Percentiles rank a stretch among this genome's conserved stretches.
These are phyloP conservation scores for Colletotrichum sp. DNA, from an alignment of 2,329 filamentous ascomycete species.

Conservation along the genomic window DNA sequence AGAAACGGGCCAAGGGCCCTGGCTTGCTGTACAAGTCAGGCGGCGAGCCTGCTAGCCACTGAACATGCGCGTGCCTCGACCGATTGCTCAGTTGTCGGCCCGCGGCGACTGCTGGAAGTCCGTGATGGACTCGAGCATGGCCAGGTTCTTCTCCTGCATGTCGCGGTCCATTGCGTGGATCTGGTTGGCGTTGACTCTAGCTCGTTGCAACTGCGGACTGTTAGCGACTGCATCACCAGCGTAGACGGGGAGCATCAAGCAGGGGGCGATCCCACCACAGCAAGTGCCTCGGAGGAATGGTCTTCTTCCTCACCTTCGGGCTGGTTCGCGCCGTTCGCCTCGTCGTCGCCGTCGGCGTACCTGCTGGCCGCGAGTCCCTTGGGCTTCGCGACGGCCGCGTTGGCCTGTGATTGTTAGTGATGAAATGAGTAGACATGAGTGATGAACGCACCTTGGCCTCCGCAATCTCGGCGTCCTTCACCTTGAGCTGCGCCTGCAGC, in stretches of 20 bases:
- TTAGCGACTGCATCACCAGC: slow-evolving; percentile 24
- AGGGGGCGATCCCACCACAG: slow-evolving; percentile 68
- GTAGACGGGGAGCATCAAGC: slow-evolving; percentile 43
- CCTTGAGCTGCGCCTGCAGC: slow-evolving; percentile 61
- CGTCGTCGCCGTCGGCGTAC: slow-evolving; percentile 50
- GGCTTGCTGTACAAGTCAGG: neutral
- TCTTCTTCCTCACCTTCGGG: slow-evolving; percentile 67
- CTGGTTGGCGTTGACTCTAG: slow-evolving; percentile 49
- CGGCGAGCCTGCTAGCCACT: slow-evolving; percentile 11
- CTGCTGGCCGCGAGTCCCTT: slow-evolving; percentile 61
- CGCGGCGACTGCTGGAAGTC: slow-evolving; percentile 20
- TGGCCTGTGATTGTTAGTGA: slow-evolving; percentile 41
- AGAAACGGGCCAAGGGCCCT: slow-evolving; percentile 10
- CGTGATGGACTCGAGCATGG: slow-evolving; percentile 26
- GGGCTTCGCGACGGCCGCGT: slow-evolving; percentile 44
- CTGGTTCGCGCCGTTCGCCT: slow-evolving; percentile 37
- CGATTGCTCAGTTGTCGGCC: slow-evolving; percentile 2
- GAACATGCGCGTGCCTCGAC: neutral
- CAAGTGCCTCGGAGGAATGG: slow-evolving; percentile 68
- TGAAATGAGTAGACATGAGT: slow-evolving; percentile 1
- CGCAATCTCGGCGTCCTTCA: slow-evolving; percentile 68
- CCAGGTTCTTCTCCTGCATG: slow-evolving; percentile 60
- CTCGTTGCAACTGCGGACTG: slow-evolving; percentile 25
- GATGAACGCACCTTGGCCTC: slow-evolving; percentile 59
- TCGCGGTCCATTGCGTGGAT: slow-evolving; percentile 61